Conservation (phyloP, 192 early-diverging fungal genomes). For the Gamsiella multidivaricata region DNA sequence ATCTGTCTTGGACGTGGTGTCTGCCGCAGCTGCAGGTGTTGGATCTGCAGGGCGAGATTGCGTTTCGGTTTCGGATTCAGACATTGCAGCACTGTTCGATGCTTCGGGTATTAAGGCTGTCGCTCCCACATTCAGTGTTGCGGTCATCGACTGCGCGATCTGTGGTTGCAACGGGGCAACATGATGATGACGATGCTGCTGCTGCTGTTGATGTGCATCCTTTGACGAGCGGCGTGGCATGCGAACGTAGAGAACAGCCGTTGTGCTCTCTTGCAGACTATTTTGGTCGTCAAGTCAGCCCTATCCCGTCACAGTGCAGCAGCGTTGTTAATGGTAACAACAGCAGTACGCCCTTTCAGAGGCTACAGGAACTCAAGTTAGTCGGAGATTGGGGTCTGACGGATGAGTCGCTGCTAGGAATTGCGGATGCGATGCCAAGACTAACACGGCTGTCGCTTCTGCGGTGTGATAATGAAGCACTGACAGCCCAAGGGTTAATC, state of each 20-base stretch:
- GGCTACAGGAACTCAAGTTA: constrained; percentile 30
- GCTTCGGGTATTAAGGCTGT: constrained; percentile 24
- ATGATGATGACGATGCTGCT: not conserved
- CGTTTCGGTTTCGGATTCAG: constrained; percentile 25
- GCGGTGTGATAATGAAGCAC: constrained; percentile 24
- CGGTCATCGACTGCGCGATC: not conserved
- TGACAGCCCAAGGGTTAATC: constrained; percentile 24
- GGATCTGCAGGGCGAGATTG: constrained; percentile 44
- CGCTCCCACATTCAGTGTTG: constrained; percentile 17
- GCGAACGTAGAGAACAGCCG: too few relatives aligned
- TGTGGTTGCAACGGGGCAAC: not conserved
- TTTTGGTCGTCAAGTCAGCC: not conserved
- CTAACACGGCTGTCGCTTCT: constrained; percentile 28
- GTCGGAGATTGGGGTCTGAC: constrained; percentile 39
- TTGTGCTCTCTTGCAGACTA: not conserved
- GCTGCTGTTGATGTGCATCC: too few relatives aligned
- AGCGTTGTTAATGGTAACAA: not conserved
- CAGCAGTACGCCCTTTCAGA: constrained; percentile 4
- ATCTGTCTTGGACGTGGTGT: constrained; percentile 29
- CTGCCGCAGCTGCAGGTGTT: constrained; percentile 27
- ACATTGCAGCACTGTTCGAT: constrained; percentile 28
- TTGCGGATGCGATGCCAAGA: constrained; percentile 18
- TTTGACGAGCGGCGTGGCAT: too few relatives aligned
- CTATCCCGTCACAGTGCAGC: too few relatives aligned
- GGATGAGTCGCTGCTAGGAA: constrained; percentile 19